These are phyloP conservation scores for Linum usitatissimum DNA, from an alignment of 345 rosid species.

Conservation along the genomic window DNA sequence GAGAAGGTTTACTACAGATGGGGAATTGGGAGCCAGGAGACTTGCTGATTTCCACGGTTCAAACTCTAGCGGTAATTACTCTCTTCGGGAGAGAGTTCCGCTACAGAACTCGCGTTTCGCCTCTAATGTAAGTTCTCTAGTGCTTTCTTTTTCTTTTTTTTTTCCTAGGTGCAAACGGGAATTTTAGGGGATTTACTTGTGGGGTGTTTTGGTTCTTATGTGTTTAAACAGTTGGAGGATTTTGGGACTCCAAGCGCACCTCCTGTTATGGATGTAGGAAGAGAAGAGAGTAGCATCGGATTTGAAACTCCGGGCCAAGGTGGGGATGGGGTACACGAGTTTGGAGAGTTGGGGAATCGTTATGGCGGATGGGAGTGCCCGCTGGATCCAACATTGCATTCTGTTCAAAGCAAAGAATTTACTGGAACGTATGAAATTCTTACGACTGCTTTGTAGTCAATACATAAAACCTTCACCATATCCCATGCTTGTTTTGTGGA, in stretches of 20 bases:
- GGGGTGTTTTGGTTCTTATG: neutral
- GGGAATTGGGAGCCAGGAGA: slow-evolving; percentile 28
- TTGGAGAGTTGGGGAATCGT: slow-evolving; percentile 22
- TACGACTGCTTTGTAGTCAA: neutral
- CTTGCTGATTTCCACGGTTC: slow-evolving; percentile 23
- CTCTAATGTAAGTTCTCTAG: slow-evolving; percentile 9
- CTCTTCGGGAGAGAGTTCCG: slow-evolving; percentile 37
- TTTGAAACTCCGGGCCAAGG: slow-evolving; percentile 26
- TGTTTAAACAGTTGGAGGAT: slow-evolving; percentile 31
- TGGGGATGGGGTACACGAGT: slow-evolving; percentile 20
- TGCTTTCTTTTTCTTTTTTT: neutral
- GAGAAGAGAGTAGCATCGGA: slow-evolving; percentile 29
- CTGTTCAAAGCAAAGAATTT: slow-evolving; percentile 21
- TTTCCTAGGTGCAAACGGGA: neutral
- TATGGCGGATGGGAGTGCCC: slow-evolving; percentile 18
- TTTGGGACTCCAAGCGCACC: slow-evolving; percentile 93
- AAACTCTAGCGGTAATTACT: slow-evolving; percentile 25
- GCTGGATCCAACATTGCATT: slow-evolving; percentile 19
- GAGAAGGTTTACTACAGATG: slow-evolving; percentile 44
- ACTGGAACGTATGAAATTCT: slow-evolving; percentile 39
- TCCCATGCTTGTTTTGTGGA: neutral
- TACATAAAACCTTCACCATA: neutral
- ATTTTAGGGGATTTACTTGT: neutral
- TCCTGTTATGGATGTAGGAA: slow-evolving; percentile 49
- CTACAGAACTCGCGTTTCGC: slow-evolving; percentile 30